phyloP scores from a whole-genome alignment of 2,329 filamentous ascomycete genomes.

The Cladophialophora bantiana region DNA sequence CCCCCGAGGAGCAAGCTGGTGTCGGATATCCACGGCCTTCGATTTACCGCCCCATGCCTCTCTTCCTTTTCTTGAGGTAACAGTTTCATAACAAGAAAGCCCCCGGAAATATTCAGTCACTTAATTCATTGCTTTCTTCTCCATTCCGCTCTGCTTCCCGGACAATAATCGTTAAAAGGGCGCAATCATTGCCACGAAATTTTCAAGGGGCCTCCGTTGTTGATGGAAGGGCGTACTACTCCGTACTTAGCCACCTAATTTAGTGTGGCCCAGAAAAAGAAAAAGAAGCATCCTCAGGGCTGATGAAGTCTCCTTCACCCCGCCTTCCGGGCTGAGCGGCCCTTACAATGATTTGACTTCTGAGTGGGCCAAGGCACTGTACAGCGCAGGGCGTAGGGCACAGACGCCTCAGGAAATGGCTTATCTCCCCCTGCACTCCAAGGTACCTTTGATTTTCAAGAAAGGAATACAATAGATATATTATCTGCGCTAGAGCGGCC shows the following conservation, averaged over 20 bases:
- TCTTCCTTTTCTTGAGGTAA: background rate
- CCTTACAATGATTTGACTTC: background rate
- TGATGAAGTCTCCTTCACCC: background rate
- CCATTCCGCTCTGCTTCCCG: background rate
- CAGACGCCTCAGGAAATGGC: background rate
- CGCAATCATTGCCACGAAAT: background rate
- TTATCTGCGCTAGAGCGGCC: background rate
- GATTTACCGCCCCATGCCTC: background rate
- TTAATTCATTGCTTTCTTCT: background rate
- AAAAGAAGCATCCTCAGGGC: background rate
- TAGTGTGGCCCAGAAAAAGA: background rate
- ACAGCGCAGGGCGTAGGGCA: slow-evolving; percentile 6
- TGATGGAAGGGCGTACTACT: background rate
- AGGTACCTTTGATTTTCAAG: background rate
- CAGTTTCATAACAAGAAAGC: background rate
- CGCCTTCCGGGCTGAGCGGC: background rate
- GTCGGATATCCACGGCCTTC: background rate
- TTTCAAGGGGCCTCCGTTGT: background rate
- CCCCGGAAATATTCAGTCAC: background rate
- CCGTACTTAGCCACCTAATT: background rate
- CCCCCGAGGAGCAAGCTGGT: background rate
- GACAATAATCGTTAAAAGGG: background rate
- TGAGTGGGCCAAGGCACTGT: slow-evolving; percentile 1
- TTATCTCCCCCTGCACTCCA: background rate
- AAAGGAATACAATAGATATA: background rate